Evolutionary conservation across 257 asterid species (phyloP).

Genomic region (Lycium barbarum): DNA sequence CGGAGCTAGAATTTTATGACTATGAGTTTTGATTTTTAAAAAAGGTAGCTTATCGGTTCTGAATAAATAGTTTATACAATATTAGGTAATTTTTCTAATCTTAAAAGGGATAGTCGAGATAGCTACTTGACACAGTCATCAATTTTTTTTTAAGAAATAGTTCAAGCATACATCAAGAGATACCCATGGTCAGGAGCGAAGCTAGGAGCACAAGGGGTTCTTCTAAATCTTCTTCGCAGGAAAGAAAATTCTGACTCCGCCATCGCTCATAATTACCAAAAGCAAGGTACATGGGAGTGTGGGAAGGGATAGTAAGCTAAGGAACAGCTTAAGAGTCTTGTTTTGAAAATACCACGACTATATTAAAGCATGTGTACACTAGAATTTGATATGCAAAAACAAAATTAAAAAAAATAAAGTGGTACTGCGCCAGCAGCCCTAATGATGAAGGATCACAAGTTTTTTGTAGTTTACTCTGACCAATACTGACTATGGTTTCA

Average conservation of each 20-base stretch:
- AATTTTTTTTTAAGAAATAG: too few species aligned
- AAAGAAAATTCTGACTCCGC: neutral
- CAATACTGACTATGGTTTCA: constrained; percentile 2
- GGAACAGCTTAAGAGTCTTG: neutral
- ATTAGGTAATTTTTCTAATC: neutral
- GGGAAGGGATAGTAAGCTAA: neutral
- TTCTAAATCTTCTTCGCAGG: fast-evolving
- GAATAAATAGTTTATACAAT: neutral
- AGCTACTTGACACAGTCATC: too few species aligned
- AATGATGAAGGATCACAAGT: constrained; percentile 27
- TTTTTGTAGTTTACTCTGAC: constrained; percentile 19
- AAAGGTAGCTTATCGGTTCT: neutral
- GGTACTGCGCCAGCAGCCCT: neutral
- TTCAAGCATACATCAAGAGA: neutral
- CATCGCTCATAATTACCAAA: neutral
- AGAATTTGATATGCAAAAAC: constrained; percentile 15
- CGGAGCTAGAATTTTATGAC: neutral
- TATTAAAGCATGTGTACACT: neutral
- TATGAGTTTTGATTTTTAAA: neutral
- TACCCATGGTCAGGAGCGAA: neutral
- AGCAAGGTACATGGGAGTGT: neutral
- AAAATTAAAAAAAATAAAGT: too few species aligned
- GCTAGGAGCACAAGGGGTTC: neutral
- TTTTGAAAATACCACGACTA: neutral
- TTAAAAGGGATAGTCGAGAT: too few species aligned